phyloP scores from a whole-genome alignment of 2,329 filamentous ascomycete species.

The Alternaria sp. region DNA sequence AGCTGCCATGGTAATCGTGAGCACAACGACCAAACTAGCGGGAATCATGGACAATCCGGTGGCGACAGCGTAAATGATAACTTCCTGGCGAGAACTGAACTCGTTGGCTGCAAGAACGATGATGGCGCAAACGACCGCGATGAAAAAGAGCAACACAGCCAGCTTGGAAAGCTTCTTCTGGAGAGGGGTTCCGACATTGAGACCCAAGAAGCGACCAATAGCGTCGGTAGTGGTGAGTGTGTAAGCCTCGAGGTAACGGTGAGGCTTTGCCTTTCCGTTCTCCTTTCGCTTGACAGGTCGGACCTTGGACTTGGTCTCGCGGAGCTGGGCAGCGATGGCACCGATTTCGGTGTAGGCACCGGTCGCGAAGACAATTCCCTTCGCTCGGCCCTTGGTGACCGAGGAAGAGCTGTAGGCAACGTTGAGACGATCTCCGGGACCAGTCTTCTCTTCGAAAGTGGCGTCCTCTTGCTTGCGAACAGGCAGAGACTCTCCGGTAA shows the following conservation, averaged over 20 bases:
- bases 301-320: slow-evolving; percentile 53
- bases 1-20: slow-evolving; percentile 50
- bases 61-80: slow-evolving; percentile 50
- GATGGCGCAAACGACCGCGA: slow-evolving; percentile 47
- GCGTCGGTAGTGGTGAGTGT: slow-evolving; percentile 55
- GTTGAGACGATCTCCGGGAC: slow-evolving; percentile 72
- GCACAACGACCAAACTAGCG: slow-evolving; percentile 45
- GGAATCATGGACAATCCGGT: slow-evolving; percentile 50
- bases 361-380: slow-evolving; percentile 70
- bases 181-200: slow-evolving; percentile 49
- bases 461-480: slow-evolving; percentile 67
- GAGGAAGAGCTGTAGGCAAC: slow-evolving; percentile 70
- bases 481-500: slow-evolving; percentile 73
- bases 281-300: slow-evolving; percentile 52
- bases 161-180: slow-evolving; percentile 47
- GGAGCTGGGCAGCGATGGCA: slow-evolving; percentile 71
- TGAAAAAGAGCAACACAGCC: slow-evolving; percentile 44
- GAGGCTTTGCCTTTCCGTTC: slow-evolving; percentile 42
- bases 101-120: slow-evolving; percentile 50
- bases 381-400: slow-evolving; percentile 72
- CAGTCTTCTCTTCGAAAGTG: slow-evolving; percentile 59
- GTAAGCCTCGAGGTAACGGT: slow-evolving; percentile 57
- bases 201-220: slow-evolving; percentile 48
- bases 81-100: slow-evolving; percentile 48
- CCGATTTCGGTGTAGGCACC: slow-evolving; percentile 77